Evolutionary conservation across 176 grass and related monocot species (phyloP), one percentile per base, ranked within the genome.

Genomic region (Aegilops bicornis): DNA sequence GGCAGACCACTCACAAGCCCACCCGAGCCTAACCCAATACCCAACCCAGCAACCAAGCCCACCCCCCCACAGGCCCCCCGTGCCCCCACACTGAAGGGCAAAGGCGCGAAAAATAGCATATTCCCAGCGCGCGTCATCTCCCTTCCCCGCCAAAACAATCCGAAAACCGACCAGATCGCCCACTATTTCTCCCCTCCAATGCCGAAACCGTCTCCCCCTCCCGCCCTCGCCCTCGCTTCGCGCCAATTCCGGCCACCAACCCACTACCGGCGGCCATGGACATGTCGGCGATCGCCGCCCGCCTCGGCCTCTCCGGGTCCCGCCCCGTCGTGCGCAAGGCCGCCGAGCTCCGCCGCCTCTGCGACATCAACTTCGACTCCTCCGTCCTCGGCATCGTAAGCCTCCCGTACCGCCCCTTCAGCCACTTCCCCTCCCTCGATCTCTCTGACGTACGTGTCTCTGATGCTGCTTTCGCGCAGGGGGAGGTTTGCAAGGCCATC

Each of bases 401-500:
- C 69, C 4, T 23, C 25, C 61, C 13, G 56, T 22, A 6, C 16
- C 5, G 2, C 8, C 27, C 48, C 12, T 48, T 56, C 33, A 54
- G 45, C 5, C 11, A 23, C 22, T 52, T 25, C 42, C 8, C 6
- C 27, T 3, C 27, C 23, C 60, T 29, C 60, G 24, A 12, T 50
- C 63, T 52, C 6, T 81, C 63, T 23, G 0, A 1, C 6, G 32
- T 39, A 22, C 70, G 20, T 23, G n/a, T 35, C 22, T 37, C 29
- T 76, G 66, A 82, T 30, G 52, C 70, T 24, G 4, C 29, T 30
- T 47, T 7, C 16, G 69, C 39, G 77, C 78, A 99, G 97, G 97
- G 97, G 3, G 97, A 99, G 86, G 90, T 99, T 25, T 92, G 92
- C 90, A 99, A 99, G 75, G 94, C 94, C 62, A 96, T 99, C 87